Evolutionary conservation across 2,329 filamentous ascomycete genomes (phyloP).

Genomic region (Aureobasidium subglaciale): DNA sequence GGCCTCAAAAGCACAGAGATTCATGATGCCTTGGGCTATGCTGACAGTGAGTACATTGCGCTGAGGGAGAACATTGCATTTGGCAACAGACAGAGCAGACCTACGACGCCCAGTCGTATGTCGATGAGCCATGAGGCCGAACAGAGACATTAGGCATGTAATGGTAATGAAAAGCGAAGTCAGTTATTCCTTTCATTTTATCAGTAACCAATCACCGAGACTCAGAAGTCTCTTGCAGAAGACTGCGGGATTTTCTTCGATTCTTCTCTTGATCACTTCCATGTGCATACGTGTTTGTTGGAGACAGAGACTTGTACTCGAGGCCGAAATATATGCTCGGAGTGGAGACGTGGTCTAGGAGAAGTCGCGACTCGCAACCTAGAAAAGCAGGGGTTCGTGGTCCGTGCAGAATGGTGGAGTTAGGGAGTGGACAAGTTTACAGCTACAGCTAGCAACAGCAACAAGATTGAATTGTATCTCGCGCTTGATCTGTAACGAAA

Average conservation of each 20-base stretch:
- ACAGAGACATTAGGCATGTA: background rate
- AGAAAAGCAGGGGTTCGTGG: slow-evolving; percentile 11
- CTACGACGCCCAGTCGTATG: slow-evolving; percentile 12
- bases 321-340: background rate
- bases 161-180: background rate
- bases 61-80: slow-evolving; percentile 82
- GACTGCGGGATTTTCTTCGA: background rate
- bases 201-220: background rate
- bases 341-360: background rate
- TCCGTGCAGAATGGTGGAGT: background rate
- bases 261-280: background rate
- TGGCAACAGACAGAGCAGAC: slow-evolving; percentile 36
- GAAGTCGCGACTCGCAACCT: background rate
- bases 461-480: slow-evolving; percentile 1
- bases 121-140: slow-evolving; percentile 8
- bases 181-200: background rate
- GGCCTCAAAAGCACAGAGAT: slow-evolving; percentile 81
- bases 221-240: background rate
- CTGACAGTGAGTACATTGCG: slow-evolving; percentile 90
- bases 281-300: too few relatives aligned
- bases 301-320: background rate
- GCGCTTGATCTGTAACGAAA: background rate
- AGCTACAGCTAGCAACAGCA: slow-evolving; percentile 7
- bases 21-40: slow-evolving; percentile 72
- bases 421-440: slow-evolving; percentile 15